A percentile compares a stretch with the other conserved stretches of the same genome.
These are phyloP conservation scores for Russula olivacea DNA, from an alignment of 768 basidiomycete genomes.

Conservation along the genomic window DNA sequence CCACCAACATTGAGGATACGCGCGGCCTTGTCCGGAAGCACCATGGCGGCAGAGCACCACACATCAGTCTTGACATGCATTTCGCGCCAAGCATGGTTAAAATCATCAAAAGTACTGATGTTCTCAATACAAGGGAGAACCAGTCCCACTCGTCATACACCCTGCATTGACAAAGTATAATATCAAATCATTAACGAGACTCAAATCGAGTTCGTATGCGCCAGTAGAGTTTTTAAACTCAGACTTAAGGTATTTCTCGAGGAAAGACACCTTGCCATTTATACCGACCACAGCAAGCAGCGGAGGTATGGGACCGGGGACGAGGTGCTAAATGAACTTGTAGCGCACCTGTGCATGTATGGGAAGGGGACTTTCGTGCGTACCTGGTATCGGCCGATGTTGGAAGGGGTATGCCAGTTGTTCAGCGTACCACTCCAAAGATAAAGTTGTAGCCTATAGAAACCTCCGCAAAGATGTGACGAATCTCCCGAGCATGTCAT, in stretches of 20 bases:
- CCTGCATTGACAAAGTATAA: no score
- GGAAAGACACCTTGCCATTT: constrained; percentile 76
- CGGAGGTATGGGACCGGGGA: constrained; percentile 62
- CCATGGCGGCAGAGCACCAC: constrained; percentile 69
- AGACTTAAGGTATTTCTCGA: constrained; percentile 67
- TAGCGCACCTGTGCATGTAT: not conserved
- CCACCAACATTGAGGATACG: constrained; percentile 64
- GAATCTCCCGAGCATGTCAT: constrained; percentile 66
- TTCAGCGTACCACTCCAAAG: constrained; percentile 38
- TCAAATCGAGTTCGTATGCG: constrained; percentile 71
- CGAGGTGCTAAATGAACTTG: constrained; percentile 34
- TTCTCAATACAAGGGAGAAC: no score
- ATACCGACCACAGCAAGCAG: constrained; percentile 69
- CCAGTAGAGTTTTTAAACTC: constrained; percentile 64
- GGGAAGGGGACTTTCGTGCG: constrained; percentile 23
- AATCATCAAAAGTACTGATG: no score
- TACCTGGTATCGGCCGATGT: constrained; percentile 68
- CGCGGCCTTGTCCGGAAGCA: constrained; percentile 68
- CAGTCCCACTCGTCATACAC: no score
- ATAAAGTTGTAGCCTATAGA: constrained; percentile 40
- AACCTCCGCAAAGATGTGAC: constrained; percentile 59
- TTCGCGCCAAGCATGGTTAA: constrained; percentile 55
- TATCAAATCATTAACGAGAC: constrained; percentile 43
- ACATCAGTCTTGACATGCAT: constrained; percentile 76
- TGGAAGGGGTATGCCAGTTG: constrained; percentile 58